Evolutionary conservation across 495 filamentous ascomycete genomes (phyloP).

Genomic region (Cercophora scortea): DNA sequence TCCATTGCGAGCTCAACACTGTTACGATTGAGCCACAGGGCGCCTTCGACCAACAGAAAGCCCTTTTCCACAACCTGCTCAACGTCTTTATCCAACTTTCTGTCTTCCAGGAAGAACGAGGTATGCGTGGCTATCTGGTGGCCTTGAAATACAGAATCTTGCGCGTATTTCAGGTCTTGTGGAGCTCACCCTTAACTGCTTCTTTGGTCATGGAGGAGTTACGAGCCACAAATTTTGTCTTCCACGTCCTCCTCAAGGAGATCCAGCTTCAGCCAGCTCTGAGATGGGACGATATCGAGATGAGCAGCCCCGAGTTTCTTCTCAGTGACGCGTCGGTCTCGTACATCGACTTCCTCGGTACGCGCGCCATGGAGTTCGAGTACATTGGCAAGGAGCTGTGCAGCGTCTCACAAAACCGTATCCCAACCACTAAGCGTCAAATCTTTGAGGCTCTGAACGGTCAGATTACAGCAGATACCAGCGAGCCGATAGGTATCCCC

Average conservation of each 20-base stretch:
- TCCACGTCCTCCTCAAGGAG: slow-evolving; percentile 59
- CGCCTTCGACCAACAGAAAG: slow-evolving; percentile 56
- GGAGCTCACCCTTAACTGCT: slow-evolving; percentile 76
- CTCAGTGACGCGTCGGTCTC: slow-evolving; percentile 52
- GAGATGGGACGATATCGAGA: slow-evolving; percentile 58
- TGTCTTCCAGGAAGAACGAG: slow-evolving; percentile 46
- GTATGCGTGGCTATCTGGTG: slow-evolving; percentile 63
- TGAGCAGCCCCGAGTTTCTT: slow-evolving; percentile 51
- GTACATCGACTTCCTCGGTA: slow-evolving; percentile 64
- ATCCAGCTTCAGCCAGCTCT: slow-evolving; percentile 53
- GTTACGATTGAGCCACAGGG: slow-evolving; percentile 56
- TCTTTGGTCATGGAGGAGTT: slow-evolving; percentile 67
- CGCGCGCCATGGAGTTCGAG: slow-evolving; percentile 66
- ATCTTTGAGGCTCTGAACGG: slow-evolving; percentile 76
- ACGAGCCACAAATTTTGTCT: slow-evolving; percentile 64
- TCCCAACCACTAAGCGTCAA: slow-evolving; percentile 67
- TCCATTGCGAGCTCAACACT: slow-evolving; percentile 59
- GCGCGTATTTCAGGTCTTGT: slow-evolving; percentile 70
- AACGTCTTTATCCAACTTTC: slow-evolving; percentile 56
- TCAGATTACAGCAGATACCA: slow-evolving; percentile 53
- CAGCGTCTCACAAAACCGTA: slow-evolving; percentile 57
- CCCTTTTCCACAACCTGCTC: slow-evolving; percentile 78
- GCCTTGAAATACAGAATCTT: slow-evolving; percentile 65
- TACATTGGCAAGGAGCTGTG: slow-evolving; percentile 81
- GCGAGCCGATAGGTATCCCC: slow-evolving; percentile 53